Evolutionary conservation across 2,329 filamentous ascomycete genomes (phyloP).

Genomic region (Penicillium sp.): DNA sequence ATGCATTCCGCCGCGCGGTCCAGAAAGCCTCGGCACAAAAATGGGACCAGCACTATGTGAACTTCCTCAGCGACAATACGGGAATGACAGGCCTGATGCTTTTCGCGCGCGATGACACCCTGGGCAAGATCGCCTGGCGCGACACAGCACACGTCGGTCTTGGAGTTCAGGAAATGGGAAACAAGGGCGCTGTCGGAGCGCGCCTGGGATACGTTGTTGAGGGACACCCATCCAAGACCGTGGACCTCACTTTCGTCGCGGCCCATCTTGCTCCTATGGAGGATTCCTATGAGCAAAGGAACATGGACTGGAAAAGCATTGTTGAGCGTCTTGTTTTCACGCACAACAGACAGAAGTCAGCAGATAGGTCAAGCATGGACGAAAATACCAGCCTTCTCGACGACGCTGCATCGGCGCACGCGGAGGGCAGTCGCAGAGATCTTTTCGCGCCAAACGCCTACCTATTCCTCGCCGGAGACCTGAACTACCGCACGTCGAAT

Average conservation of each 20-base stretch:
- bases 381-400: slow-evolving; percentile 35
- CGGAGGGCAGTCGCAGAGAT: slow-evolving; percentile 28
- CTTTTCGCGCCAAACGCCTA: slow-evolving; percentile 75
- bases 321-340: slow-evolving; percentile 76
- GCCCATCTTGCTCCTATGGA: slow-evolving; percentile 91
- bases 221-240: slow-evolving; percentile 43
- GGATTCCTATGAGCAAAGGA: slow-evolving; percentile 69
- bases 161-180: slow-evolving; percentile 83
- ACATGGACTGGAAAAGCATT: slow-evolving; percentile 84
- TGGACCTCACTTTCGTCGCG: slow-evolving; percentile 78
- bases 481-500: slow-evolving; percentile 87
- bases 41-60: slow-evolving; percentile 58
- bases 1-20: slow-evolving; percentile 68
- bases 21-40: slow-evolving; percentile 61
- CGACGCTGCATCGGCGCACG: slow-evolving; percentile 28
- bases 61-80: slow-evolving; percentile 69
- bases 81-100: slow-evolving; percentile 90
- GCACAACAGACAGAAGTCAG: slow-evolving; percentile 2
- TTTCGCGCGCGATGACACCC: slow-evolving; percentile 65
- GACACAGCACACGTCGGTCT: slow-evolving; percentile 80
- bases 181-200: slow-evolving; percentile 87
- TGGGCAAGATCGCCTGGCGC: slow-evolving; percentile 60
- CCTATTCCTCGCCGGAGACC: slow-evolving; percentile 83
- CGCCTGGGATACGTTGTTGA: slow-evolving; percentile 59
- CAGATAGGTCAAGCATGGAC: slow-evolving; percentile 21